Evolutionary conservation across 2,329 filamentous ascomycete species (phyloP).

Genomic region (Fusarium redolens): DNA sequence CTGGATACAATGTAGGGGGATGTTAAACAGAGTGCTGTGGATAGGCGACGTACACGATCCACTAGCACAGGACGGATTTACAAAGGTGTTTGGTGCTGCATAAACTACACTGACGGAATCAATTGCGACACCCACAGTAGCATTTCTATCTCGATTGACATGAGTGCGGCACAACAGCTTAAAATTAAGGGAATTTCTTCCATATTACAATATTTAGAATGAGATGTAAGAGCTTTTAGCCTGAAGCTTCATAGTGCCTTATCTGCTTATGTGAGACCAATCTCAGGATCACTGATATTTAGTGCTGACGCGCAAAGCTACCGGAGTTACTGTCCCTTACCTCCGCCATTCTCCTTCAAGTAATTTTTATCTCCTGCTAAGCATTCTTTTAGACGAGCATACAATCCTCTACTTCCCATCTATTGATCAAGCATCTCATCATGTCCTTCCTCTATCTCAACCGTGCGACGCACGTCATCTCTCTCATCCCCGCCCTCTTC

Average conservation of each 20-base stretch:
- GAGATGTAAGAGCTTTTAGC: too few species aligned
- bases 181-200: accelerated
- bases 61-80: accelerated
- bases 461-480: neutral
- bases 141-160: neutral
- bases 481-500: constrained; percentile 2
- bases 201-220: too few species aligned
- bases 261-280: neutral
- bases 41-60: accelerated
- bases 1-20: accelerated
- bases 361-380: neutral
- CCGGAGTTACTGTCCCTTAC: neutral
- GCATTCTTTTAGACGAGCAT: accelerated
- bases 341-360: neutral
- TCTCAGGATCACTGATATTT: accelerated
- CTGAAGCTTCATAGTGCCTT: accelerated
- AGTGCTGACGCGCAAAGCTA: neutral
- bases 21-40: accelerated
- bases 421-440: accelerated
- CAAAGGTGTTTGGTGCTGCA: accelerated
- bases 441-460: neutral
- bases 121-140: too few species aligned
- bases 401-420: accelerated
- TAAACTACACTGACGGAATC: accelerated
- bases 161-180: accelerated